Evolutionary conservation across 805 yeast species (phyloP), one percentile per base, ranked within the genome.

Genomic region (Schwanniomyces sp.): DNA sequence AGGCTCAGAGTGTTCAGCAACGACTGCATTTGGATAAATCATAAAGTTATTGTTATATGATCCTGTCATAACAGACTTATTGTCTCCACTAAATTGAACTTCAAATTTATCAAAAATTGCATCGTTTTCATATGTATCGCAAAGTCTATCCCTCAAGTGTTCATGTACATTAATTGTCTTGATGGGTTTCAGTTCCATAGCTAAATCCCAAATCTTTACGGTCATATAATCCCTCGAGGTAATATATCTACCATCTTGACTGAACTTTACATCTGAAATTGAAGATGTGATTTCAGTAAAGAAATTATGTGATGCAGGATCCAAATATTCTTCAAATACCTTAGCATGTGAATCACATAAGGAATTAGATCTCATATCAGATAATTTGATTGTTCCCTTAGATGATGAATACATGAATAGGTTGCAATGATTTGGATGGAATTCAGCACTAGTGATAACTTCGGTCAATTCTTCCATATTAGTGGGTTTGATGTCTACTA

Each of bases 381-480:
- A 89, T 54, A 94, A 78, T 72, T 94, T 91, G 56, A 95, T 89
- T 38, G 96, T 88, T 48, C 99, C 99, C 67, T 92, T 94, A 45
- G 96, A 87, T 10, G 96, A 87, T 5, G 96, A 86, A 72, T 94
- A 92, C 91, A 92, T 91, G 69, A 94, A 92, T 59, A 88, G 73
- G 66, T 94, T 94, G 75, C 99, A 94, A 63, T 85, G 84, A 40
- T 75, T 70, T 12, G 99, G 99, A 67, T 95, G 98, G 74, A 94
- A 94, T 66, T 91, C 96, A 2, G 98, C 95, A 61, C 91, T 81
- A 14, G 99, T 94, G 54, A 94, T 92, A 44, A 94, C 99, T 69
- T 94, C 99, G 8, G 99, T 92, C 59, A 94, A 80, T 71, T 94
- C 99, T 74, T 94, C 99, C 99, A 94, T 95, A 69, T 91, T 91